Percentiles rank a stretch among this genome's conserved stretches.
phyloP scores from a whole-genome alignment of 305 asterid genomes.

The Solanum hybrid region DNA sequence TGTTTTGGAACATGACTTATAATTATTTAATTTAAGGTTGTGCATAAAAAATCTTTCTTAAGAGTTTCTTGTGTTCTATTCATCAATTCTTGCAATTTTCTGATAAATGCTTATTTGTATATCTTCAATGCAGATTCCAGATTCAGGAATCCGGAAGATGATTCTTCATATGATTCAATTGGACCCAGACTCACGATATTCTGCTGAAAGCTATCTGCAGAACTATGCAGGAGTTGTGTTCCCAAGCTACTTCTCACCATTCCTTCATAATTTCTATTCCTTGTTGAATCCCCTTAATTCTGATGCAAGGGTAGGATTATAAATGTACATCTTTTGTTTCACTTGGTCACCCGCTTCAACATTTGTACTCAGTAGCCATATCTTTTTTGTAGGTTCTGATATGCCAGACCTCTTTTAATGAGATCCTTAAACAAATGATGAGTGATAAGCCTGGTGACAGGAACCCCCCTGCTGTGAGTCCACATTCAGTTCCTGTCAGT shows the following conservation, averaged over 20 bases:
- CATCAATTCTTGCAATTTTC: neutral
- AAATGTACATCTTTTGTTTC: constrained; percentile 3
- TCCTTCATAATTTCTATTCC: constrained; percentile 92
- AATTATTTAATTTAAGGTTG: neutral
- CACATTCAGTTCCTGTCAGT: constrained; percentile 25
- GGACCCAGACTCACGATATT: constrained; percentile 78
- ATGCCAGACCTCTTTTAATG: constrained; percentile 89
- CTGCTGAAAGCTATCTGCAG: constrained; percentile 94
- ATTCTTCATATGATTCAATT: constrained; percentile 96
- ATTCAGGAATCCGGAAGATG: constrained; percentile 95
- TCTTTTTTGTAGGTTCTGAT: constrained; percentile 65
- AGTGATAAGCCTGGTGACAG: constrained; percentile 36
- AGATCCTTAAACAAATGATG: constrained; percentile 86
- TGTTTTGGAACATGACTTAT: neutral
- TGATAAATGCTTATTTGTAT: neutral
- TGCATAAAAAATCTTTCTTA: too few relatives aligned
- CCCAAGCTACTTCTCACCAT: constrained; percentile 88
- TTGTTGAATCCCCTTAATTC: constrained; percentile 77
- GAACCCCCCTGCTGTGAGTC: constrained; percentile 25
- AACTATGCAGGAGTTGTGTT: constrained; percentile 72
- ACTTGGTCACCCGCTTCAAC: constrained; percentile 5
- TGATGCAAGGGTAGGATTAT: constrained; percentile 82
- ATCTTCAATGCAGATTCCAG: constrained; percentile 69
- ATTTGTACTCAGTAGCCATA: constrained; percentile 12
- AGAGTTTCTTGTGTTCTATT: neutral